Percentiles rank a stretch among this genome's conserved stretches.
Conservation (phyloP, 805 yeast genomes). For the Priceomyces haplophilus region DNA sequence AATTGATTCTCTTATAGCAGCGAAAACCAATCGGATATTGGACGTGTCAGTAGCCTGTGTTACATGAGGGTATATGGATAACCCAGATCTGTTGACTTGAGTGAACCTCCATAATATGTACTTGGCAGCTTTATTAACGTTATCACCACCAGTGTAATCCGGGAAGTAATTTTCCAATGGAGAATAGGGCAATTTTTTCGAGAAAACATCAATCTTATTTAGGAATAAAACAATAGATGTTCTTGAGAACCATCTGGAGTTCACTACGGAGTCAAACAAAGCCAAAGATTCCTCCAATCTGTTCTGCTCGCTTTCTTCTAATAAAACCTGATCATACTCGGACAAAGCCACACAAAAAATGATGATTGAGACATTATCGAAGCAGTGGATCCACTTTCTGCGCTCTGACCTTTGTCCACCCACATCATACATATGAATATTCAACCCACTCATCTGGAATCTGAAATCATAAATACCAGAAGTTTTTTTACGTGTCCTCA, state of each 20-base stretch:
- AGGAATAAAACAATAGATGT: slow-evolving; percentile 83
- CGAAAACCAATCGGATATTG: slow-evolving; percentile 80
- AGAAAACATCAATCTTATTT: slow-evolving; percentile 87
- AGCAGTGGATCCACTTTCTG: slow-evolving; percentile 95
- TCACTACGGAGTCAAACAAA: slow-evolving; percentile 84
- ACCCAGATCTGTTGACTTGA: slow-evolving; percentile 76
- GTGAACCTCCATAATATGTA: slow-evolving; percentile 89
- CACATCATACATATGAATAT: slow-evolving; percentile 63
- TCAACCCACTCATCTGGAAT: slow-evolving; percentile 65
- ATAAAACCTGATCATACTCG: slow-evolving; percentile 83
- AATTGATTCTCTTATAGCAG: slow-evolving; percentile 78
- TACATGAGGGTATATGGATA: slow-evolving; percentile 83
- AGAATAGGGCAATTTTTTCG: slow-evolving; percentile 75
- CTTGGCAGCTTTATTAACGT: slow-evolving; percentile 86
- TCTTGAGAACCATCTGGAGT: slow-evolving; percentile 88
- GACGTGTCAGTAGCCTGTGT: slow-evolving; percentile 95
- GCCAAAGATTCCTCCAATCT: slow-evolving; percentile 79
- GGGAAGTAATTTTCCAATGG: slow-evolving; percentile 84
- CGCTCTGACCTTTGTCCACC: slow-evolving; percentile 97
- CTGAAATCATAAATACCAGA: slow-evolving; percentile 86
- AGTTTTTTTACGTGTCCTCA: slow-evolving; percentile 87
- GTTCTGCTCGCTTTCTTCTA: slow-evolving; percentile 75
- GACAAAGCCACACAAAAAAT: slow-evolving; percentile 89
- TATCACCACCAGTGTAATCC: slow-evolving; percentile 87
- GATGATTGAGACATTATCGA: slow-evolving; percentile 85